A percentile compares a stretch with the other conserved stretches of the same genome.
Conservation (phyloP, 2,329 filamentous ascomycete genomes). For the Cladosporium phlei region DNA sequence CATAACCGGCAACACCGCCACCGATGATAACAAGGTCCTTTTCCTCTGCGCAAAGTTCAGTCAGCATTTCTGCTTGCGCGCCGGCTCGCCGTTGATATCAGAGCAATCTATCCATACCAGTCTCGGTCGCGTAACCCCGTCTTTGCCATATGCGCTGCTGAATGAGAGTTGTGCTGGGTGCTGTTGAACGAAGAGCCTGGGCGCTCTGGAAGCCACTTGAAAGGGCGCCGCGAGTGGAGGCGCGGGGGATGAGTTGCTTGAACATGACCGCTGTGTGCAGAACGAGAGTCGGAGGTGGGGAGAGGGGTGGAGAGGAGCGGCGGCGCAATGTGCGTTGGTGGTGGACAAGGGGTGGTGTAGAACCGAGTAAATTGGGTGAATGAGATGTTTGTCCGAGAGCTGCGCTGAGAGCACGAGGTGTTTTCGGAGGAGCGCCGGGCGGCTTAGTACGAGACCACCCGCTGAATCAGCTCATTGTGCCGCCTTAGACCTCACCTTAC, state of each 20-base stretch:
- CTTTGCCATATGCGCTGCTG: constrained; percentile 50
- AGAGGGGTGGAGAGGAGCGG: constrained; percentile 7
- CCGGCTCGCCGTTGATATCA: constrained; percentile 6
- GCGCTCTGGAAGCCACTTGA: constrained; percentile 20
- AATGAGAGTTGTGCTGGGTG: constrained; percentile 41
- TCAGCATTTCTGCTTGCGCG: constrained; percentile 27
- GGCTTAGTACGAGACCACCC: too few species aligned
- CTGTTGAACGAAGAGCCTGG: constrained; percentile 15
- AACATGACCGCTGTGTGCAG: constrained; percentile 19
- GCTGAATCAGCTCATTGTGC: too few species aligned
- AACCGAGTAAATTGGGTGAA: too few species aligned
- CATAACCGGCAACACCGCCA: constrained; percentile 96
- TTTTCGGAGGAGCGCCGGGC: too few species aligned
- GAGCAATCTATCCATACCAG: constrained; percentile 35
- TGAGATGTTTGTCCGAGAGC: too few species aligned
- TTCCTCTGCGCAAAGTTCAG: constrained; percentile 60
- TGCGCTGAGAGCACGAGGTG: too few species aligned
- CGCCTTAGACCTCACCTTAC: too few species aligned
- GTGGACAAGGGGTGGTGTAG: neutral
- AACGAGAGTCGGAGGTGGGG: neutral
- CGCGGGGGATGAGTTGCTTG: constrained; percentile 22
- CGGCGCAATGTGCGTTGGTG: constrained; percentile 9
- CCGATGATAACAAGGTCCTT: constrained; percentile 97
- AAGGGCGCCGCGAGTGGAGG: constrained; percentile 22
- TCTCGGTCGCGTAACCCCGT: constrained; percentile 53